Evolutionary conservation across 768 basidiomycete genomes (phyloP), one percentile per base, ranked within the genome.

Genomic region (Panellus pusillus): DNA sequence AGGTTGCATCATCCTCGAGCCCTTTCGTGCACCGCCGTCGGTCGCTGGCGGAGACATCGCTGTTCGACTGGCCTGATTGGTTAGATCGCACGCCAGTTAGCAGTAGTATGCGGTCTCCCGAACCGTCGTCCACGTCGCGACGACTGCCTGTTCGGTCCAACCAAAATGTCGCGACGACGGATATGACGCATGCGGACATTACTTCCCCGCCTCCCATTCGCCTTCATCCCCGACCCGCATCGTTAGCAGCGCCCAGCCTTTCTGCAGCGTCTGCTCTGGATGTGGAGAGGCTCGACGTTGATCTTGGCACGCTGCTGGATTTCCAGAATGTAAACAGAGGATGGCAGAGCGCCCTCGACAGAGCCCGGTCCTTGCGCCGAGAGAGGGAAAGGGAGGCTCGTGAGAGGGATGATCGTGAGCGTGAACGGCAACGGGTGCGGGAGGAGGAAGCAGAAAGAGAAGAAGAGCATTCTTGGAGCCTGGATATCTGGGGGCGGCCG

Each of bases 271-370:
- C 54, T 11, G 37, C 46, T 31, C 19, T 32, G 17, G 58, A 60
- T 9, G 19, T 32, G 11, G 31, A n/a, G n/a, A 15, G 35, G n/a
- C 50, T 56, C 32, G 54, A 60, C 31, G 47, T 24, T 12, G 55
- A 57, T 50, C 32, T 57, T 15, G 55, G 44, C 9, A 43, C 52
- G 27, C 56, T 49, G 20, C 28, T 60, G 15, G 50, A 56, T n/a
- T 35, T 55, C 15, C 36, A 40, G 12, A 42, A 32, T 13, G 36
- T 38, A 0, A 58, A 51, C 15, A 39, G 55, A 14, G 59, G 55
- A 8, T 53, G 55, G 55, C 55, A 61, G 41, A 47, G 42, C 24
- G 59, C 59, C 11, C 48, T 61, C 18, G 59, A 61, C 38, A 19
- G 59, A 20, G 55, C 55, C 6, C 31, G 59, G 36, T 19, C 38